A percentile compares a stretch with the other conserved stretches of the same genome.
Conservation (phyloP, 306 rosid species). For the Vigna reflexopilosa region DNA sequence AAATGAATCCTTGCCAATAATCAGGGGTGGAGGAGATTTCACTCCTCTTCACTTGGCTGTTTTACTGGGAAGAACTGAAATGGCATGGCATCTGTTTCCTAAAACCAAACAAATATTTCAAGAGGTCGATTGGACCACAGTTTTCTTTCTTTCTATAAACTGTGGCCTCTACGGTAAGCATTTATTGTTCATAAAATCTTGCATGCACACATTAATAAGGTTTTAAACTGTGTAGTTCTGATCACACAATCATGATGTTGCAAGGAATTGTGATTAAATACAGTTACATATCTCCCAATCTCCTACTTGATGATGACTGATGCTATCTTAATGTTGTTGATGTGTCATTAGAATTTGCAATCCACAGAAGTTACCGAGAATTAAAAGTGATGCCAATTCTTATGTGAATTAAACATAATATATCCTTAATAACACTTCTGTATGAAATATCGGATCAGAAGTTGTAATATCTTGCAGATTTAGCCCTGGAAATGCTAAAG, state of each 20-base stretch:
- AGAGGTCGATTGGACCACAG: conserved; percentile 33
- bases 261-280: no score
- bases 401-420: no score
- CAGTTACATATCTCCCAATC: neutral
- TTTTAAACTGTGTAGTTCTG: neutral
- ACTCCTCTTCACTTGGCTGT: conserved; percentile 51
- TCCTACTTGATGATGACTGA: neutral
- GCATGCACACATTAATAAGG: neutral
- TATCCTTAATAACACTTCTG: no score
- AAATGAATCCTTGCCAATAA: conserved; percentile 29
- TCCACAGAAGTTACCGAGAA: no score
- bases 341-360: neutral
- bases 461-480: conserved; percentile 37
- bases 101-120: neutral
- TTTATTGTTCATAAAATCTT: neutral
- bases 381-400: no score
- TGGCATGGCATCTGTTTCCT: conserved; percentile 40
- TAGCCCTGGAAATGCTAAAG: conserved; percentile 45
- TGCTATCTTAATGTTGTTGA: neutral
- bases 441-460: neutral
- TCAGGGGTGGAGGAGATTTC: conserved; percentile 39
- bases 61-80: conserved; percentile 42
- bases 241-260: no score
- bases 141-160: conserved; percentile 40
- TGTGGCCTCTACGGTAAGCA: conserved; percentile 50